These are phyloP conservation scores for Fusarium sp. DNA, from an alignment of 2,329 filamentous ascomycete species.

Conservation along the genomic window DNA sequence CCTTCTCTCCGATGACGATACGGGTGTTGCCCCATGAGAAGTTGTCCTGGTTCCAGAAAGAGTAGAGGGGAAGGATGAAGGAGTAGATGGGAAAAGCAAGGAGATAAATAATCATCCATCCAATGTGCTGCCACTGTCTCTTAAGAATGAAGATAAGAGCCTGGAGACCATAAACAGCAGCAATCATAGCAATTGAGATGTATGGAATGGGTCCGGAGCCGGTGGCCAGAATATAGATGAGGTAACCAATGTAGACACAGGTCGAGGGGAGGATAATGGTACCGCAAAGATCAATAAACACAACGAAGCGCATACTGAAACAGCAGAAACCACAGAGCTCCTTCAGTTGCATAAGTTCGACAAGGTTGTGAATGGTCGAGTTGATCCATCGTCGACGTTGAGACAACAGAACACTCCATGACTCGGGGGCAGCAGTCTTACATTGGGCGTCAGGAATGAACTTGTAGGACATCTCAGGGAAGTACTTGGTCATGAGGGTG, in stretches of 20 bases:
- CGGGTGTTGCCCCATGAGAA: slow-evolving; percentile 99
- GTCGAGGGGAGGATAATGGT: slow-evolving; percentile 93
- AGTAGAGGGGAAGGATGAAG: slow-evolving; percentile 90
- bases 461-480: slow-evolving; percentile 95
- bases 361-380: slow-evolving; percentile 96
- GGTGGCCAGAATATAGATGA: slow-evolving; percentile 82
- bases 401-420: slow-evolving; percentile 93
- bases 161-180: slow-evolving; percentile 92
- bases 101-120: slow-evolving; percentile 99
- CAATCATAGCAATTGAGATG: slow-evolving; percentile 89
- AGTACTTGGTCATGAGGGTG: slow-evolving; percentile 97
- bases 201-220: slow-evolving; percentile 79
- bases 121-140: slow-evolving; percentile 96
- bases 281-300: slow-evolving; percentile 92
- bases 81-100: slow-evolving; percentile 95
- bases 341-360: slow-evolving; percentile 87
- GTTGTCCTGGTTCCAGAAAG: slow-evolving; percentile 99
- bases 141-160: slow-evolving; percentile 96
- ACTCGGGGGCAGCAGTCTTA: slow-evolving; percentile 91
- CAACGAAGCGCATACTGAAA: slow-evolving; percentile 97
- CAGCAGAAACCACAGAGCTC: slow-evolving; percentile 99
- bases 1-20: slow-evolving; percentile 94
- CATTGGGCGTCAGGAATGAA: slow-evolving; percentile 94
- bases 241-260: slow-evolving; percentile 84
- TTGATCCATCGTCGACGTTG: slow-evolving; percentile 99